These are phyloP conservation scores for Trypanosoma conorhini DNA, from an alignment of 208 protist genomes.

Conservation along the genomic window DNA sequence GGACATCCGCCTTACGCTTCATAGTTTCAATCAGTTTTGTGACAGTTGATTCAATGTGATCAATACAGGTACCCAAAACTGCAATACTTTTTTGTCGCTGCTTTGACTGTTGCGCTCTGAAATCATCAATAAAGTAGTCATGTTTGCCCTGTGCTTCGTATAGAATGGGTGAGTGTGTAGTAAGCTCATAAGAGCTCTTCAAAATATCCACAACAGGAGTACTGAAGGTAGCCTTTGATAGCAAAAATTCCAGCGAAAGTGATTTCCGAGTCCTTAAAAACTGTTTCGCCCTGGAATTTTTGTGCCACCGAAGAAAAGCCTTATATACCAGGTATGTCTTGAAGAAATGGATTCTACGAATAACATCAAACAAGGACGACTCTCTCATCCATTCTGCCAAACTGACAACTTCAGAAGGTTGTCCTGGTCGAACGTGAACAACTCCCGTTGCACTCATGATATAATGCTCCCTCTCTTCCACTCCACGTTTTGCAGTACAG, in stretches of 20 bases:
- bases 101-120: conserved; percentile 58
- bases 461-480: conserved; percentile 91
- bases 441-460: conserved; percentile 94
- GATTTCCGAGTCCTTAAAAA: conserved; percentile 68
- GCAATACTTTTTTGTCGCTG: conserved; percentile 69
- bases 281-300: conserved; percentile 70
- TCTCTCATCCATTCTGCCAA: conserved; percentile 93
- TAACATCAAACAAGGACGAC: conserved; percentile 91
- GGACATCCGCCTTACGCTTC: conserved; percentile 85
- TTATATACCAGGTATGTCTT: conserved; percentile 92
- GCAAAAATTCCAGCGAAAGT: conserved; percentile 76
- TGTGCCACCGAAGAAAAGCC: conserved; percentile 84
- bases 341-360: conserved; percentile 93
- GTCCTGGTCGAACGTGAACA: conserved; percentile 88
- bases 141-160: conserved; percentile 89
- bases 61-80: conserved; percentile 57
- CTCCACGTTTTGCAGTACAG: conserved; percentile 56
- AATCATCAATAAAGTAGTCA: conserved; percentile 90
- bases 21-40: conserved; percentile 82
- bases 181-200: conserved; percentile 80
- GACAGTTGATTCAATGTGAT: conserved; percentile 84
- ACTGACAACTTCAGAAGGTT: conserved; percentile 91
- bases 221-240: conserved; percentile 90
- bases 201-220: conserved; percentile 75
- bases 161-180: conserved; percentile 58